A percentile compares a stretch with the other conserved stretches of the same genome.
Evolutionary conservation across 345 rosid genomes (phyloP).

Genomic region (Sisymbrium irio): DNA sequence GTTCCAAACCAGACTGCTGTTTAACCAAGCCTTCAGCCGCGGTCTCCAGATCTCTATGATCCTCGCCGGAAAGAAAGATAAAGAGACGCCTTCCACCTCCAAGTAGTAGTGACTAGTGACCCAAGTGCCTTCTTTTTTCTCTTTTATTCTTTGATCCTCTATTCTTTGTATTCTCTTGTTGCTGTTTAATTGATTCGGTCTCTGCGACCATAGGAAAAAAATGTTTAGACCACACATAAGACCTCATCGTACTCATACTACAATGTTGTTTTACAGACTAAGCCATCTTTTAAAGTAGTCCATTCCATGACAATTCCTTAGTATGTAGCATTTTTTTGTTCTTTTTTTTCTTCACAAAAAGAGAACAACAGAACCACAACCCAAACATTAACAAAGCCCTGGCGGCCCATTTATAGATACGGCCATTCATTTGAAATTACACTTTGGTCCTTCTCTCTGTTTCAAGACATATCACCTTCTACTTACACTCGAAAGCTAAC

Average conservation of each 20-base stretch:
- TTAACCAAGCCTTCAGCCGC: slow-evolving; percentile 95
- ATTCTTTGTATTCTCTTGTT: neutral
- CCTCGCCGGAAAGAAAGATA: slow-evolving; percentile 60
- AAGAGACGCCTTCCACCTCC: slow-evolving; percentile 25
- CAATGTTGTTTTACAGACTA: neutral
- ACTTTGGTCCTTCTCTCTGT: slow-evolving; percentile 6
- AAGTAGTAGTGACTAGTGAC: slow-evolving; percentile 6
- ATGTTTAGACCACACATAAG: neutral
- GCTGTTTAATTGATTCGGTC: neutral
- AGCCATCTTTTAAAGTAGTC: slow-evolving; percentile 3
- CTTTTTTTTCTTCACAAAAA: neutral
- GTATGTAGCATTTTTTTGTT: neutral
- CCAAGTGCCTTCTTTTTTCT: neutral
- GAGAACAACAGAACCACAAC: no score
- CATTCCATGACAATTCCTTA: neutral
- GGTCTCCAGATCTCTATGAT: slow-evolving; percentile 95
- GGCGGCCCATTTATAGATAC: no score
- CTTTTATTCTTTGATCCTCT: neutral
- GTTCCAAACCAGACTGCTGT: slow-evolving; percentile 83
- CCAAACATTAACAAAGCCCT: no score
- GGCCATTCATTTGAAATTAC: neutral
- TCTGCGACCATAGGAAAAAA: neutral
- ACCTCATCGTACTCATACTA: neutral
- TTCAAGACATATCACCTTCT: no score
- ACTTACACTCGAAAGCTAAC: no score